A percentile compares a stretch with the other conserved stretches of the same genome.
phyloP scores from a whole-genome alignment of 1,284 basidiomycete genomes.

The Apiotrichum gamsii region DNA sequence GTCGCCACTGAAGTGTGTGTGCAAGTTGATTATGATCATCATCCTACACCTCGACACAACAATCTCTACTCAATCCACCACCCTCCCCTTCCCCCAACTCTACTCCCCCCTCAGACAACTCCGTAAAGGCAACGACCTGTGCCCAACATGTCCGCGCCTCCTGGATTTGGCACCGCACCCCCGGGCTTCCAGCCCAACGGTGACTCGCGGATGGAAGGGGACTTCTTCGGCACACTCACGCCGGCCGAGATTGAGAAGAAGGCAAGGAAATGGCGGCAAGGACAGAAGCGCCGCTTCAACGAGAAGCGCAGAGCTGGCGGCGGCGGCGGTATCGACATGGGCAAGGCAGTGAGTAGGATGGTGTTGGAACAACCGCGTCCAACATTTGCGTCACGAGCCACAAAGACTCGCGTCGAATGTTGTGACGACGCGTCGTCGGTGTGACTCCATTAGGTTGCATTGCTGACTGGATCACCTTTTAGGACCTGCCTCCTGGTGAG shows the following conservation, averaged over 20 bases:
- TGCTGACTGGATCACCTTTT: not conserved
- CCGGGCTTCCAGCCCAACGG: conserved; percentile 22
- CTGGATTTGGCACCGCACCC: conserved; percentile 39
- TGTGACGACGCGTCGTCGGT: not conserved
- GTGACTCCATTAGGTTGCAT: no score
- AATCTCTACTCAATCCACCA: not conserved
- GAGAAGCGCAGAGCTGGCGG: conserved; percentile 45
- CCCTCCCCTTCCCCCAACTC: not conserved
- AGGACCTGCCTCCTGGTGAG: conserved; percentile 45
- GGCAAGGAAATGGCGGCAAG: conserved; percentile 47
- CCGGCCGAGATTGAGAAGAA: conserved; percentile 48
- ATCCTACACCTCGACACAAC: not conserved
- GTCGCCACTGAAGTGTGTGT: not conserved
- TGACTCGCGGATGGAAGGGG: conserved; percentile 37
- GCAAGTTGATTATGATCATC: not conserved
- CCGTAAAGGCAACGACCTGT: conserved; percentile 1
- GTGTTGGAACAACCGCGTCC: no score
- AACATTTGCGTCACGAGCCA: no score
- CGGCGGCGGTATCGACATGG: conserved; percentile 47
- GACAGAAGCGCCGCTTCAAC: conserved; percentile 43
- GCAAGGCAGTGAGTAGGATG: conserved; percentile 44
- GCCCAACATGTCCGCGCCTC: conserved; percentile 45
- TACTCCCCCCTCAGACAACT: no score
- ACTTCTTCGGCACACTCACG: conserved; percentile 43
- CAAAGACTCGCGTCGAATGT: not conserved